Base-by-base conservation (phyloP, 306 rosid species). In the Rubus idaeus region DNA sequence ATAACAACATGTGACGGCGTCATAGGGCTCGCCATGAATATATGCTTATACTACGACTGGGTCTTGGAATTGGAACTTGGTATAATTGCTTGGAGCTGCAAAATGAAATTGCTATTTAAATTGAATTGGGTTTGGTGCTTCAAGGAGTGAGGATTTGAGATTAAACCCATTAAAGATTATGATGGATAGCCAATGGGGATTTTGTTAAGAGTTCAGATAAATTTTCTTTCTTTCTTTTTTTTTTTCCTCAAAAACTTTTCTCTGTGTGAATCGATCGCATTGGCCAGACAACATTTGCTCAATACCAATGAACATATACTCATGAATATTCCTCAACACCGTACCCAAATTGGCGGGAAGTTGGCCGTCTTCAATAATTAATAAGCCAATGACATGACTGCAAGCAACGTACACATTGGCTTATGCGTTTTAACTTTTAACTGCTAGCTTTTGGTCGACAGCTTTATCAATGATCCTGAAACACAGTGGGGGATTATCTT, bases 1-100 rank as follows among this genome's bases (percentile, higher is more conserved):
- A 91, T 82, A 16, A 87, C 79, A 6, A 90, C 83, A 30, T 79
- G 70, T 51, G 87, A 79, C 1, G 85, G 86, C 20, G 83, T 42
- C 60, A 9, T 13, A 79, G 81, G 76, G 23, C 53, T 84, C 37
- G 73, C 91, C 92, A 86, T 83, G 35, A 47, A 57, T 78, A 50
- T n/a, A n/a, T n/a, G n/a, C 8, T 67, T 4, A 37, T 65, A 20
- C 57, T 21, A 39, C 76, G 44, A 78, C 52, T 41, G 66, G 45
- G 57, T 81, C 13, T 51, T 73, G 13, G 42, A 46, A 16, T 70
- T 49, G 44, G 62, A 71, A 39, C 79, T 71, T 73, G 8, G 52
- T 58, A 58, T 45, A 66, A 75, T 37, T 14, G 20, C 18, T 37
- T 61, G 37, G 10, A 18, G 75, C 4, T 26, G 30, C 21, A 56